Evolutionary conservation across 495 filamentous ascomycete genomes (phyloP).

Genomic region (Jackrogersella multiformis): DNA sequence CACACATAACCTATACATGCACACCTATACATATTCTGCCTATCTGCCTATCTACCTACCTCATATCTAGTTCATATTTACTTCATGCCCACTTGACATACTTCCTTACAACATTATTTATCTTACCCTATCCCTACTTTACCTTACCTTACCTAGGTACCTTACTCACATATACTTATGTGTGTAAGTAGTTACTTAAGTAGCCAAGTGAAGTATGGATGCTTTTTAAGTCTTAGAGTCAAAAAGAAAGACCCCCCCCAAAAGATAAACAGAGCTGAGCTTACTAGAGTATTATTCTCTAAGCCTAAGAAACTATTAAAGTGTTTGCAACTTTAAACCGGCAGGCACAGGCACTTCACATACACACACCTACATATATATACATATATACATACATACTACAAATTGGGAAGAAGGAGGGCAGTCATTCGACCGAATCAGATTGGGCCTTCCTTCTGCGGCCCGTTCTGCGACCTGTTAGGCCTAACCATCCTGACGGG

Average conservation of each 20-base stretch:
- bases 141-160: no score
- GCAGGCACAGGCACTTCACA: not conserved
- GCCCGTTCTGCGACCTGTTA: slow-evolving; percentile 44
- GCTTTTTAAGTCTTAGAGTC: not conserved
- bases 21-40: not conserved
- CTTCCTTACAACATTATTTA: not conserved
- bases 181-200: not conserved
- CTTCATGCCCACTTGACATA: not conserved
- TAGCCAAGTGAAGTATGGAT: not conserved
- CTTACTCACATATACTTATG: not conserved
- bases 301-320: slow-evolving; percentile 15
- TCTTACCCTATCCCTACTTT: no score
- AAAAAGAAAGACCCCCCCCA: not conserved
- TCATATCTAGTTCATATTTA: not conserved
- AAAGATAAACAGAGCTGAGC: not conserved
- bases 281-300: not conserved
- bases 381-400: not conserved
- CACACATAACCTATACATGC: slow-evolving; percentile 12
- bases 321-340: slow-evolving; percentile 1
- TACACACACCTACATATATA: slow-evolving; percentile 2
- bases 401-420: slow-evolving; percentile 12
- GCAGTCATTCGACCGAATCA: slow-evolving; percentile 37
- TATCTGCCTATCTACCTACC: not conserved
- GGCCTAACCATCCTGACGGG: slow-evolving; percentile 41
- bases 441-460: slow-evolving; percentile 41